Evolutionary conservation across 1,284 basidiomycete genomes (phyloP).

Genomic region (Paramarasmius palmivorus): DNA sequence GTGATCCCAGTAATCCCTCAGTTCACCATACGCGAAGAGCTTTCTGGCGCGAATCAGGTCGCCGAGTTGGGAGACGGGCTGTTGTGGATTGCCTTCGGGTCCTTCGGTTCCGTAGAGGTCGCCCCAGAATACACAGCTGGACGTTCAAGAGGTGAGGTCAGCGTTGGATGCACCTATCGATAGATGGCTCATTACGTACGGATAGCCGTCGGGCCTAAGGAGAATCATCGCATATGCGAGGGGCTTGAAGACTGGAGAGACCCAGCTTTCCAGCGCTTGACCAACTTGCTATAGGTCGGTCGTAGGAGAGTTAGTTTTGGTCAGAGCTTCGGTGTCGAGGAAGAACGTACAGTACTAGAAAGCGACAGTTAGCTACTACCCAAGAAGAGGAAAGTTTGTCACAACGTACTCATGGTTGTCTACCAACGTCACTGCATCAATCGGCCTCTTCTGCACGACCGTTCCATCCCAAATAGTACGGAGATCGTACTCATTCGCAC

Average conservation of each 20-base stretch:
- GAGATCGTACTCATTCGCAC: conserved; percentile 45
- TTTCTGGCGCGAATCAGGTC: conserved; percentile 51
- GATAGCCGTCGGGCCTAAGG: conserved; percentile 53
- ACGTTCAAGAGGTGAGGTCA: background rate
- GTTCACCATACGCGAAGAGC: conserved; percentile 51
- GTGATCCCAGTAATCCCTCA: conserved; percentile 49
- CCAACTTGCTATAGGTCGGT: conserved; percentile 34
- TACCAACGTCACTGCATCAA: conserved; percentile 47
- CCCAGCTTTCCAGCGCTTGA: conserved; percentile 52
- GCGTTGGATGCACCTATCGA: too few relatives aligned
- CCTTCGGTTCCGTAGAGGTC: conserved; percentile 51
- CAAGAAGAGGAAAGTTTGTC: background rate
- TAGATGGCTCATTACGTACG: conserved; percentile 29
- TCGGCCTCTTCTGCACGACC: conserved; percentile 49
- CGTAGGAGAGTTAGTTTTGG: background rate
- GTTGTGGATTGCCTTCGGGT: conserved; percentile 38
- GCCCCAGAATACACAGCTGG: conserved; percentile 52
- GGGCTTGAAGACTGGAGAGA: conserved; percentile 54
- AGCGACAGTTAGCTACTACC: background rate
- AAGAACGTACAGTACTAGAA: conserved; percentile 8
- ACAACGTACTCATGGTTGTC: conserved; percentile 25
- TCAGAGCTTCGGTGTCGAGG: too few relatives aligned
- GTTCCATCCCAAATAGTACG: conserved; percentile 55
- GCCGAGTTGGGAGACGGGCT: conserved; percentile 41
- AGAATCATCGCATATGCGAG: conserved; percentile 58